Percentiles rank a stretch among this genome's conserved stretches.
Conservation (phyloP, 176 grass and related monocot genomes). For the Hordeum vulgare region MorexV3_pseudomolecules_assembly NC_058524.1:624536436-624536935, state of each 20-base stretch:
- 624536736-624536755: neutral
- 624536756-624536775: neutral
- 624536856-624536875: neutral
- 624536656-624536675: neutral
- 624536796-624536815: constrained; percentile 5
- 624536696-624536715: neutral
- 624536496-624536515: neutral
- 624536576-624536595: neutral
- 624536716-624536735: neutral
- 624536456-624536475: neutral
- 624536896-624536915: constrained; percentile 32
- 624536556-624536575: neutral
- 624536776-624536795: neutral
- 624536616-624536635: constrained; percentile 9
- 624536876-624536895: neutral
- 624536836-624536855: neutral
- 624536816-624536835: neutral
- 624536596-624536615: neutral
- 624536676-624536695: neutral
- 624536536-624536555: neutral
- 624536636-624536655: constrained; percentile 4
- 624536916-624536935: neutral
- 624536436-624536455: neutral
- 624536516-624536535: neutral
- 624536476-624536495: neutral